phyloP scores from a whole-genome alignment of 371 early-diverging fungal species.

The Choanephora cucurbitarum region DNA sequence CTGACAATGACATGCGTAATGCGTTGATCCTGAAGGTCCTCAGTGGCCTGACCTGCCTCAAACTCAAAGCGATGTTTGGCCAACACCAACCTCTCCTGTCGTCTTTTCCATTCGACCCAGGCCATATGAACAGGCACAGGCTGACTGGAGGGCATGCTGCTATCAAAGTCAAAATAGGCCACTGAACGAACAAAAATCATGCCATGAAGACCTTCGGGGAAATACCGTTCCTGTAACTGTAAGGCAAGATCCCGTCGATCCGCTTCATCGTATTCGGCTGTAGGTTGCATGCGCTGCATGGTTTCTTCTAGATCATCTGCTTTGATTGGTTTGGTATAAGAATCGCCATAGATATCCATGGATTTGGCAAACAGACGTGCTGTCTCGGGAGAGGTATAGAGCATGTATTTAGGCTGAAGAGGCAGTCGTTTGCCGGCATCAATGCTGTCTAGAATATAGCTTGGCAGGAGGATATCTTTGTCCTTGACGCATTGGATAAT shows the following conservation, averaged over 20 bases:
- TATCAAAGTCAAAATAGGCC: constrained; percentile 31
- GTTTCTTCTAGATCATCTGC: constrained; percentile 20
- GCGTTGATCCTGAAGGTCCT: constrained; percentile 5
- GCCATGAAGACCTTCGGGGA: constrained; percentile 29
- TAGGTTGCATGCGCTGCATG: background rate
- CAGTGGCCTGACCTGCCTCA: constrained; percentile 23
- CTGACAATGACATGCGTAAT: constrained; percentile 44
- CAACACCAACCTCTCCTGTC: constrained; percentile 22
- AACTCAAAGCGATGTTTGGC: constrained; percentile 18
- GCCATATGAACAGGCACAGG: constrained; percentile 9
- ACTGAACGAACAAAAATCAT: constrained; percentile 28
- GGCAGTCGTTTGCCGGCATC: constrained; percentile 47
- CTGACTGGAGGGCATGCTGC: background rate
- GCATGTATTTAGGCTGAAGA: constrained; percentile 65
- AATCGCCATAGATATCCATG: constrained; percentile 72
- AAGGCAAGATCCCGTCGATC: constrained; percentile 7
- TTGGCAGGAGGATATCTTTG: constrained; percentile 51
- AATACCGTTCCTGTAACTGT: constrained; percentile 33
- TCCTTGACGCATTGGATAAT: constrained; percentile 46
- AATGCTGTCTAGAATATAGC: constrained; percentile 66
- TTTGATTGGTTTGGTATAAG: constrained; percentile 60
- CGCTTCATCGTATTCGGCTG: background rate
- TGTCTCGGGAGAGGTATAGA: constrained; percentile 55
- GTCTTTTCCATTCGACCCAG: constrained; percentile 24
- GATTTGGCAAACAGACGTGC: constrained; percentile 39